These are phyloP conservation scores for Rhypophila decipiens DNA, from an alignment of 495 filamentous ascomycete species.

Conservation along the genomic window DNA sequence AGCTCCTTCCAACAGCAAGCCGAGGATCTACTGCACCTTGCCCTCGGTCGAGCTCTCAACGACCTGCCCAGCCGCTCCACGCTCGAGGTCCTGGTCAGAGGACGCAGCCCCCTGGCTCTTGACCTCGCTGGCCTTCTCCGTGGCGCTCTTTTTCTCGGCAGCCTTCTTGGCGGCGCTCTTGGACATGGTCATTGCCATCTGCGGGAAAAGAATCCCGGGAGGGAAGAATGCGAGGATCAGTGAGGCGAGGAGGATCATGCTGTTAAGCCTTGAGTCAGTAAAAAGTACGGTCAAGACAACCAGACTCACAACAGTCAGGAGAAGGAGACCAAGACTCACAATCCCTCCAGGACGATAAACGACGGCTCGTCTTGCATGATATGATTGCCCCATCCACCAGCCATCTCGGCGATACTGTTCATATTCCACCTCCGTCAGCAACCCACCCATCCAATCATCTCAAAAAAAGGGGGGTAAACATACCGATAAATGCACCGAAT, in stretches of 20 bases:
- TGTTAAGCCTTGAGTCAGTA: not conserved
- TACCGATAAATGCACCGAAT: constrained; percentile 63
- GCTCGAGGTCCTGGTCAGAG: too few relatives aligned
- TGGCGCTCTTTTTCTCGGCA: too few relatives aligned
- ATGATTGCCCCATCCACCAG: constrained; percentile 59
- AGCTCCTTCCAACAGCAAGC: too few relatives aligned
- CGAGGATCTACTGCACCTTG: too few relatives aligned
- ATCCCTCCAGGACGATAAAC: constrained; percentile 56
- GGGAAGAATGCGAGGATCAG: constrained; percentile 29
- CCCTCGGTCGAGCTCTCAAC: too few relatives aligned
- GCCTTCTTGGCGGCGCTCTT: constrained; percentile 1
- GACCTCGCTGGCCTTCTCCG: too few relatives aligned
- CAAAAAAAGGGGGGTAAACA: constrained; percentile 3
- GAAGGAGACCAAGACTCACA: constrained; percentile 19
- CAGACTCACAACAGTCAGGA: not conserved
- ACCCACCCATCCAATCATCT: not conserved
- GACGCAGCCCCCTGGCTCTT: too few relatives aligned
- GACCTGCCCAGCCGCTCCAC: too few relatives aligned
- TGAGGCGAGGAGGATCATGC: constrained; percentile 31
- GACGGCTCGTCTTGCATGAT: constrained; percentile 61
- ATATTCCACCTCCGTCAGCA: not conserved
- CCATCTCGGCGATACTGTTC: constrained; percentile 55
- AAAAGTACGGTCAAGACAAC: not conserved
- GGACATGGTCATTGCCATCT: constrained; percentile 29
- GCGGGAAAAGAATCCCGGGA: constrained; percentile 33